Conservation (phyloP, 1,284 basidiomycete species). For the Ganoderma lingzhi region DNA sequence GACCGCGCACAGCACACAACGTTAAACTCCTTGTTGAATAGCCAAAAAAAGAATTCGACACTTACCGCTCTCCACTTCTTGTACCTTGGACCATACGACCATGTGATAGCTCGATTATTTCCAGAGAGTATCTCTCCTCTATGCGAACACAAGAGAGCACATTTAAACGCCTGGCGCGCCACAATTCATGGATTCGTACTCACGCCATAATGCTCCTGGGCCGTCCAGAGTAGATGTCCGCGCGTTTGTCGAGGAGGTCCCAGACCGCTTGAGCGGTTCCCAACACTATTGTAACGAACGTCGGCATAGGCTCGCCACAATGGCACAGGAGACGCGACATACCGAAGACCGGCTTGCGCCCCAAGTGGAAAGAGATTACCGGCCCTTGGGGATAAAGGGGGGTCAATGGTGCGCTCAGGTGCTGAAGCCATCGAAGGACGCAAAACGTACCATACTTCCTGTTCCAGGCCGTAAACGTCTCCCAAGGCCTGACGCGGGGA, state of each 20-base stretch:
- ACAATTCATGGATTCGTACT: not conserved
- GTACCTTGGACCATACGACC: not conserved
- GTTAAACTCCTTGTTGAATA: not conserved
- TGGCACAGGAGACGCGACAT: not conserved
- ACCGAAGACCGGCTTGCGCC: not conserved
- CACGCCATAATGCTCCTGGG: conserved; percentile 19
- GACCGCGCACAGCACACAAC: not conserved
- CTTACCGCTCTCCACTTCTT: not conserved
- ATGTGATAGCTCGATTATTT: not conserved
- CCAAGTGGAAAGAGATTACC: not conserved
- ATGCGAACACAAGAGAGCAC: not conserved
- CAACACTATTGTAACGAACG: not conserved
- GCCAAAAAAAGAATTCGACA: not conserved
- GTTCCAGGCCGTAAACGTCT: conserved; percentile 15
- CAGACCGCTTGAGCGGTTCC: conserved; percentile 15
- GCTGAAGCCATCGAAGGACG: no score
- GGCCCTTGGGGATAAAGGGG: not conserved
- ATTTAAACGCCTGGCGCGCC: no score
- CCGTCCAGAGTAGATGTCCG: conserved; percentile 20
- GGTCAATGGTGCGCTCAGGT: no score
- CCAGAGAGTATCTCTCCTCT: conserved; percentile 1
- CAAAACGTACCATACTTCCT: conserved; percentile 14
- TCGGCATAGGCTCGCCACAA: not conserved
- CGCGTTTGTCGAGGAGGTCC: conserved; percentile 22
- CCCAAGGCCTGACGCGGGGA: conserved; percentile 13